These are phyloP conservation scores for Ramaria rubella DNA, from an alignment of 768 basidiomycete genomes.

Conservation along the genomic window DNA sequence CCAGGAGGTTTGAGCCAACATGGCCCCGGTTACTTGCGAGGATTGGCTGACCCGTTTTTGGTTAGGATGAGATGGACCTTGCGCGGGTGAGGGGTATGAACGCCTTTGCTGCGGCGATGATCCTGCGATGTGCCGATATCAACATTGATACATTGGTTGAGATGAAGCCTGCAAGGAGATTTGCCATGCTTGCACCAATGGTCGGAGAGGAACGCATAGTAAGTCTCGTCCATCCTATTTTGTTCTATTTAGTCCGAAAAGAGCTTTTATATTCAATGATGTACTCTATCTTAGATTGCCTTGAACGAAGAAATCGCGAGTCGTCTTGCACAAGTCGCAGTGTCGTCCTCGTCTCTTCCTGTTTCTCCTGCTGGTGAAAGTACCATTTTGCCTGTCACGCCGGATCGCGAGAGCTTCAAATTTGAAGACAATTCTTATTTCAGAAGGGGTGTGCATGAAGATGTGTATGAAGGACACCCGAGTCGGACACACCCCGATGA, in stretches of 20 bases:
- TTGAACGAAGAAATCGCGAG: conserved; percentile 7
- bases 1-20: conserved; percentile 41
- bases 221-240: conserved; percentile 23
- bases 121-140: conserved; percentile 48
- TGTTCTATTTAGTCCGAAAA: too few relatives aligned
- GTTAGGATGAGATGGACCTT: conserved; percentile 57
- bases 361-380: background rate
- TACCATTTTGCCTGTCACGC: background rate
- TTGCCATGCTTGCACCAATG: conserved; percentile 38
- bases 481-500: background rate
- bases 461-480: background rate
- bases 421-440: background rate
- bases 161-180: conserved; percentile 40
- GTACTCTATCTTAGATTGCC: background rate
- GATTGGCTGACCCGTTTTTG: conserved; percentile 2
- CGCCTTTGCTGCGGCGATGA: conserved; percentile 56
- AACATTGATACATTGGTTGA: conserved; percentile 47
- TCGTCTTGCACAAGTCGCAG: background rate
- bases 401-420: background rate
- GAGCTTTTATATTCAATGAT: background rate
- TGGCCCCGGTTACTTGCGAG: background rate
- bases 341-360: background rate
- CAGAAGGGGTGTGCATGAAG: background rate
- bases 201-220: conserved; percentile 51
- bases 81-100: conserved; percentile 59